Percentiles rank a stretch among this genome's conserved stretches.
Evolutionary conservation across 768 basidiomycete genomes (phyloP).

Genomic region (Roridomyces roridus): DNA sequence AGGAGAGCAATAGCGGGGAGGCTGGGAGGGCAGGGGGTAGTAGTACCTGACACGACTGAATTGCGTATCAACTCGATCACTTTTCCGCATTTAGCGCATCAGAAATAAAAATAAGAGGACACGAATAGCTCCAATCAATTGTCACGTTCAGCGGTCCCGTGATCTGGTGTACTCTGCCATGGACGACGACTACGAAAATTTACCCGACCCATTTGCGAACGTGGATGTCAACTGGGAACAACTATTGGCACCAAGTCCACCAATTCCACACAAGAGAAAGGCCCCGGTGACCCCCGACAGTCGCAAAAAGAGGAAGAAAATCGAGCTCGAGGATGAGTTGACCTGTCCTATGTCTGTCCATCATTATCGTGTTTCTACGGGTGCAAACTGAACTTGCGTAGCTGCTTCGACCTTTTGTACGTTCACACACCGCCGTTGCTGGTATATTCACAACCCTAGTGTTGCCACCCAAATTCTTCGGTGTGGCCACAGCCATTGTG

Average conservation of each 20-base stretch:
- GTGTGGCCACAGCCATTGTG: conserved; percentile 79
- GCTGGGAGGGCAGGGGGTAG: background rate
- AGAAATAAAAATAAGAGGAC: too few relatives aligned
- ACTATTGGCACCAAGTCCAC: conserved; percentile 29
- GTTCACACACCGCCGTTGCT: conserved; percentile 28
- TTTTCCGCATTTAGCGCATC: too few relatives aligned
- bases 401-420: conserved; percentile 77
- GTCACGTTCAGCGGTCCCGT: background rate
- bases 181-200: conserved; percentile 58
- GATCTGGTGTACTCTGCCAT: conserved; percentile 31
- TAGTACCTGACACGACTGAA: too few relatives aligned
- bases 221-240: conserved; percentile 55
- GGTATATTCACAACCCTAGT: conserved; percentile 38
- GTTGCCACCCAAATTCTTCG: conserved; percentile 68
- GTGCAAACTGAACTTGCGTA: conserved; percentile 33
- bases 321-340: conserved; percentile 65
- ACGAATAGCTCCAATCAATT: background rate
- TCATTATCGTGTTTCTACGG: background rate
- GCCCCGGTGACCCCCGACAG: background rate
- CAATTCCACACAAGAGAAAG: background rate
- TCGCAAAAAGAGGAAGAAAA: conserved; percentile 5
- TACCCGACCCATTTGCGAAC: conserved; percentile 60
- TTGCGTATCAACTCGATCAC: too few relatives aligned
- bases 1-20: conserved; percentile 44
- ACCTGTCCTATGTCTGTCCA: conserved; percentile 73